Evolutionary conservation across 257 asterid species (phyloP).

Genomic region (Przewalskia tangutica): DNA sequence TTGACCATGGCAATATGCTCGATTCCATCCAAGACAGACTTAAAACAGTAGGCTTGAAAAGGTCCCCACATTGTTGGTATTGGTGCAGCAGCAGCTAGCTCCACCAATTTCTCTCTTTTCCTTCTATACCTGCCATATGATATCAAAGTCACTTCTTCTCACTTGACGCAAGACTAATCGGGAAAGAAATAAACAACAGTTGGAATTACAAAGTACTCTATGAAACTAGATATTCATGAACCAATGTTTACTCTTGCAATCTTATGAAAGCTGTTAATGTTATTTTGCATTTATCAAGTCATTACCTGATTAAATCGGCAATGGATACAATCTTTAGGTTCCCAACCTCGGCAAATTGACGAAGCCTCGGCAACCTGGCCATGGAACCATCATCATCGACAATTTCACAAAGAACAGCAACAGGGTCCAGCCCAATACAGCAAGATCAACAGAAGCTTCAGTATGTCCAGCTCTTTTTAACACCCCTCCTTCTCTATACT

Average conservation of each 20-base stretch:
- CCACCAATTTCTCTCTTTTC: slow-evolving; percentile 76
- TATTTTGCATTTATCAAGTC: not conserved
- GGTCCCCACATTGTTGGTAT: slow-evolving; percentile 98
- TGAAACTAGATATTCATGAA: not conserved
- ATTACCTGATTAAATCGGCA: slow-evolving; percentile 84
- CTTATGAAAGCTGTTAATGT: not conserved
- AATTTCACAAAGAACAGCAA: slow-evolving; percentile 81
- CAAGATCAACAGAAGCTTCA: slow-evolving; percentile 93
- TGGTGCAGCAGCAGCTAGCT: slow-evolving; percentile 77
- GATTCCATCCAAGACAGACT: slow-evolving; percentile 81
- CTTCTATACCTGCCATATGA: slow-evolving; percentile 66
- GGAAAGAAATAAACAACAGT: not conserved
- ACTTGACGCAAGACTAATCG: not conserved
- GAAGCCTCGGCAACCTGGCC: slow-evolving; percentile 89
- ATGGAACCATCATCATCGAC: slow-evolving; percentile 98
- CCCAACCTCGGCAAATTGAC: slow-evolving; percentile 48
- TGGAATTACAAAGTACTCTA: not conserved
- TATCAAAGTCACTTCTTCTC: not conserved
- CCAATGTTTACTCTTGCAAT: not conserved
- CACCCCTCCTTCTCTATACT: slow-evolving; percentile 93
- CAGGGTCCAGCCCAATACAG: slow-evolving; percentile 74
- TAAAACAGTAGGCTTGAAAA: slow-evolving; percentile 70
- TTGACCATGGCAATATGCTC: slow-evolving; percentile 98
- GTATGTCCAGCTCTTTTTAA: slow-evolving; percentile 98
- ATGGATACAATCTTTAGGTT: slow-evolving; percentile 70